Evolutionary conservation across 2,329 filamentous ascomycete genomes (phyloP).

Genomic region (Acarospora socialis): DNA sequence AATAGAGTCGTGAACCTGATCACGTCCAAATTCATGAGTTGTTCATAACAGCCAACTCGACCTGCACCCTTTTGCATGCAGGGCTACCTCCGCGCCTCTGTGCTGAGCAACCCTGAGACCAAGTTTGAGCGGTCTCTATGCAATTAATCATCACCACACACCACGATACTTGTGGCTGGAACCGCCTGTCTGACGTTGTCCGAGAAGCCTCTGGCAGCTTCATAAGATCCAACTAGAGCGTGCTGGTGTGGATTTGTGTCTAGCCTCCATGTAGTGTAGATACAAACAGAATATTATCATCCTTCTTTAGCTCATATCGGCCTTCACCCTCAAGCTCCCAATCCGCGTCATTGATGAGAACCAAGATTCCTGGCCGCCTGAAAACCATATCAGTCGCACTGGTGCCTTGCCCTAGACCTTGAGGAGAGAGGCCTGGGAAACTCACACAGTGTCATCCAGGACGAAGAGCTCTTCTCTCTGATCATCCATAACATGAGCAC

Average conservation of each 20-base stretch:
- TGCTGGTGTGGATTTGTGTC: slow-evolving; percentile 11
- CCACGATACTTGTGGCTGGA: no score
- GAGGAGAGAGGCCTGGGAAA: slow-evolving; percentile 16
- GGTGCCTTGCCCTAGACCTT: slow-evolving; percentile 6
- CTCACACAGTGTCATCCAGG: slow-evolving; percentile 75
- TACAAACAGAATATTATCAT: slow-evolving; percentile 88
- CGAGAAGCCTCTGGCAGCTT: no score
- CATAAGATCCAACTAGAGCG: no score
- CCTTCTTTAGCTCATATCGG: slow-evolving; percentile 64
- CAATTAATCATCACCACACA: no score
- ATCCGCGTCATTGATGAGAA: slow-evolving; percentile 93
- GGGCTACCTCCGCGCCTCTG: no score
- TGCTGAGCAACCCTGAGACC: no score
- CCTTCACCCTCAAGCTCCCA: slow-evolving; percentile 97
- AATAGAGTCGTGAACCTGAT: no score
- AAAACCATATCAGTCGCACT: slow-evolving; percentile 16
- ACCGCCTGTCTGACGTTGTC: no score
- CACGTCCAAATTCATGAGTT: no score
- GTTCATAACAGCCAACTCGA: no score
- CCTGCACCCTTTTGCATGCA: no score
- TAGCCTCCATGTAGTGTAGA: slow-evolving; percentile 90
- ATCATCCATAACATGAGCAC: slow-evolving; percentile 72
- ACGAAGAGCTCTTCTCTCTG: slow-evolving; percentile 78
- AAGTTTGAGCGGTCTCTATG: no score
- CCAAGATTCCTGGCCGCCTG: slow-evolving; percentile 87